Evolutionary conservation across 2,329 filamentous ascomycete genomes (phyloP).

Genomic region (Ophiostoma sp.): DNA sequence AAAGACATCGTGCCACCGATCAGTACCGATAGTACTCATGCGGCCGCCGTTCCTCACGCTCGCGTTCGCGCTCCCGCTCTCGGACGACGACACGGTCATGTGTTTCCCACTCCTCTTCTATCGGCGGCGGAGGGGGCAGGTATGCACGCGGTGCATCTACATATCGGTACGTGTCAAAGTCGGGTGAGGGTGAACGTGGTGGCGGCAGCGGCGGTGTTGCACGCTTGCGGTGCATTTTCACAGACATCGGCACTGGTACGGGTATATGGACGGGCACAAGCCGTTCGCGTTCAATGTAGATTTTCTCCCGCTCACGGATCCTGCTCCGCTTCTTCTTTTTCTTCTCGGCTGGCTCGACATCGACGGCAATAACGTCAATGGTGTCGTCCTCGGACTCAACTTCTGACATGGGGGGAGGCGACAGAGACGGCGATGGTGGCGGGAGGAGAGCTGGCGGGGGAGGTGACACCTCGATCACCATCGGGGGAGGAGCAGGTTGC

Average conservation of each 20-base stretch:
- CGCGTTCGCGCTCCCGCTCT: neutral
- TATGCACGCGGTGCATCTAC: neutral
- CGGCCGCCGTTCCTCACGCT: neutral
- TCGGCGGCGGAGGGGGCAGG: neutral
- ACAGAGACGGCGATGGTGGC: neutral
- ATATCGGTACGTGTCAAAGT: neutral
- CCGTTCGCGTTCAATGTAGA: slow-evolving; percentile 37
- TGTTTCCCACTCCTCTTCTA: neutral
- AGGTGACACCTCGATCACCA: neutral
- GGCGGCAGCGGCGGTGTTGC: neutral
- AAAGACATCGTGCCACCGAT: too few species aligned
- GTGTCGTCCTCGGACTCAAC: slow-evolving; percentile 32
- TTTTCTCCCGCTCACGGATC: slow-evolving; percentile 33
- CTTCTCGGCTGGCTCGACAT: slow-evolving; percentile 35
- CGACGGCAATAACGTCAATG: slow-evolving; percentile 42
- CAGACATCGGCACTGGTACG: neutral
- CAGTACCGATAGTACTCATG: neutral
- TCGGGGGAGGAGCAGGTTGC: neutral
- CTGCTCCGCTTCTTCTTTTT: slow-evolving; percentile 20
- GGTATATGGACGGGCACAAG: slow-evolving; percentile 37
- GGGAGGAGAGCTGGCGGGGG: neutral
- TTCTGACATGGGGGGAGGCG: slow-evolving; percentile 21
- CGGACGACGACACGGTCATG: neutral
- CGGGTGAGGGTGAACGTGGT: neutral
- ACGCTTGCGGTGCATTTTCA: neutral